phyloP scores from a whole-genome alignment of 2,329 filamentous ascomycete species.

The Claviceps monticola region DNA sequence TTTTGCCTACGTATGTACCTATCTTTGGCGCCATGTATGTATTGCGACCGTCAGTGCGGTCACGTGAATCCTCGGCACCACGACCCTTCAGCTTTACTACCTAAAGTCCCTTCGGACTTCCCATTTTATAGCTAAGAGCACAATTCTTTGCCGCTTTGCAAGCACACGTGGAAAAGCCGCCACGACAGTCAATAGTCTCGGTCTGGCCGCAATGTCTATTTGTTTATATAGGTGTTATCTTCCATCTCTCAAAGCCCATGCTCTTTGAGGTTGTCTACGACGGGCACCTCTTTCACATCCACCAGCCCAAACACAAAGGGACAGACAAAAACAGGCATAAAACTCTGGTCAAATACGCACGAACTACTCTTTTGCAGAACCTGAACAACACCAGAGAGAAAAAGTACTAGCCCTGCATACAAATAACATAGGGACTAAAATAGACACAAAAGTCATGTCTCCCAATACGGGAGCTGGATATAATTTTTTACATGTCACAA shows the following conservation, averaged over 20 bases:
- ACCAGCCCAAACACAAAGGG: background rate
- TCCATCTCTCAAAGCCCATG: background rate
- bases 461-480: background rate
- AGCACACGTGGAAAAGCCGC: background rate
- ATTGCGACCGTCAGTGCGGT: too few relatives aligned
- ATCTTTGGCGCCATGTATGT: too few relatives aligned
- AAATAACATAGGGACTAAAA: background rate
- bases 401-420: background rate
- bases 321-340: background rate
- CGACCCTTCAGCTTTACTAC: too few relatives aligned
- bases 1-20: too few relatives aligned
- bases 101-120: too few relatives aligned
- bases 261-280: background rate
- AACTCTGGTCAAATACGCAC: too few relatives aligned
- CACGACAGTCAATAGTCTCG: background rate
- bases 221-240: conserved; percentile 3
- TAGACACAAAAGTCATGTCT: background rate
- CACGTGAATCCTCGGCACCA: too few relatives aligned
- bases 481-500: background rate
- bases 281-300: background rate
- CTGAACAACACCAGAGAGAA: background rate
- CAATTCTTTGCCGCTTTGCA: background rate
- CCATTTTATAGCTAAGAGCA: background rate
- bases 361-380: background rate
- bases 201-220: conserved; percentile 5